Base-by-base conservation (phyloP, 2,329 filamentous ascomycete genomes). In the Penicillium sp. region DNA sequence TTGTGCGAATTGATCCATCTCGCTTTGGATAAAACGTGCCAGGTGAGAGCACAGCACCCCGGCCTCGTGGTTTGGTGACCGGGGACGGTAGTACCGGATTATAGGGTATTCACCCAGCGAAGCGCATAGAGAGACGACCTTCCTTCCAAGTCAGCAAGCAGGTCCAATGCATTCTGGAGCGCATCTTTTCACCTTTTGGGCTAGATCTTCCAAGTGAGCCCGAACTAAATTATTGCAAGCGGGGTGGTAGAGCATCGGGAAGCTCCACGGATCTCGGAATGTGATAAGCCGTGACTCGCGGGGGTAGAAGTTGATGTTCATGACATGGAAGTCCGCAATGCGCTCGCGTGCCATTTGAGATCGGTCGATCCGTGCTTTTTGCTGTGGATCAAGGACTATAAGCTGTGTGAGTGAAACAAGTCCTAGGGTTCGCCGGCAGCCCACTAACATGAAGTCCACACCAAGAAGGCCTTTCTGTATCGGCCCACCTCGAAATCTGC, bases 231-330 rank as follows among this genome's bases (percentile, higher is more conserved):
- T 80, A 69, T 95, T 95, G 73, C 93, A 97, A 46, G 80, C 82
- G 1, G 92, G 92, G 66, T 99, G 92, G 72, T 87, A 99, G 51
- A 99, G 77, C 43, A 91, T 80, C 0, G 90, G 90, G 64, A 99
- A 99, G 72, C 92, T 97, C 84, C 87, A 95, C 1, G 93, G 92
- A 66, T 99, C 92, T 65, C 88, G 80, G 64, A 99, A 96, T 0
- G 89, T 95, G 61, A 96, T 78, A 34, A 99, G 75, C 62, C 95
- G 88, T 6, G 91, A 93, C 73, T 99, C 93, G 64, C 89, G 83
- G 5, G 93, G 91, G 65, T 84, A 92, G 69, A 86, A 99, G 69
- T 96, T 88, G 67, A 95, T 81, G 45, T 91, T 88, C 47, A 97
- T 76, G 4, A 90, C 88, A 52, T 86, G 84, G 65, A 91, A 90